A percentile compares a stretch with the other conserved stretches of the same genome.
Evolutionary conservation across 1,284 basidiomycete species (phyloP).

Genomic region (Malassezia dermatis): DNA sequence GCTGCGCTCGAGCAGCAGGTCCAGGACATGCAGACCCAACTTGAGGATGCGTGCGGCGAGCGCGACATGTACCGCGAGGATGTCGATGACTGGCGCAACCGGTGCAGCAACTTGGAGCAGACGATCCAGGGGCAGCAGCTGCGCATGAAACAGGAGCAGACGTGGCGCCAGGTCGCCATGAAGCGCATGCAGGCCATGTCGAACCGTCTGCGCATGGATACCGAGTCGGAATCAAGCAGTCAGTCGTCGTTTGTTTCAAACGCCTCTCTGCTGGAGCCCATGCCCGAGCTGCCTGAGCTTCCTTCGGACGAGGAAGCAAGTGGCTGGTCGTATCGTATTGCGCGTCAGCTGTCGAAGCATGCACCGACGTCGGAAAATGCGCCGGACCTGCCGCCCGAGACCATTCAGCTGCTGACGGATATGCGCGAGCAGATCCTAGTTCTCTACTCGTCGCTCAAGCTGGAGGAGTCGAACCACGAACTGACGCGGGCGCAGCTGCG

Average conservation of each 20-base stretch:
- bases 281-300: conserved; percentile 14
- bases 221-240: not conserved
- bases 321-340: conserved; percentile 23
- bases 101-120: conserved; percentile 39
- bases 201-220: conserved; percentile 18
- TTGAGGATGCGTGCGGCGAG: conserved; percentile 38
- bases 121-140: conserved; percentile 27
- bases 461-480: conserved; percentile 41
- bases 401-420: conserved; percentile 38
- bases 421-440: conserved; percentile 48
- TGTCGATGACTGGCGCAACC: conserved; percentile 41
- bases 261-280: not conserved
- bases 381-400: conserved; percentile 24
- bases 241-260: not conserved
- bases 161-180: conserved; percentile 21
- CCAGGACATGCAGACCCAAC: conserved; percentile 15
- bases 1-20: conserved; percentile 19
- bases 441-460: conserved; percentile 38
- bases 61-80: conserved; percentile 42
- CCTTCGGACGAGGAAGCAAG: conserved; percentile 13
- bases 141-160: conserved; percentile 27
- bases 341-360: conserved; percentile 17
- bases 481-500: conserved; percentile 19
- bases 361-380: not conserved
- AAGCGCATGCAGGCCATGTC: conserved; percentile 29